Evolutionary conservation across 1,284 basidiomycete species (phyloP), one percentile per base, ranked within the genome.

Genomic region (Cryptococcus depauperatus): DNA sequence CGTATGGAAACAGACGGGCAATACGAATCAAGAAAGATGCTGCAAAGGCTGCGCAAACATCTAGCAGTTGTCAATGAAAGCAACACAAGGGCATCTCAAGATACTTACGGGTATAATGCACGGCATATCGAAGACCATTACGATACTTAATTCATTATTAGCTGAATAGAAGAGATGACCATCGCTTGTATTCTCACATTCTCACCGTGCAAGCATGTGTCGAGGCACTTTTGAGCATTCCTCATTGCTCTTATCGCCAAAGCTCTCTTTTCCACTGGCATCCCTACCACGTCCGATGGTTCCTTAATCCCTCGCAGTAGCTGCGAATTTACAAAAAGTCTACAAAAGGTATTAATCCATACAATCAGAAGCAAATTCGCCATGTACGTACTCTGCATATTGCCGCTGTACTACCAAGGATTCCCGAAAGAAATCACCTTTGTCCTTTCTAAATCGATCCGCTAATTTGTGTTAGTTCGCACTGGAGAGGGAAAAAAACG

Each of bases 1-100:
- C 85, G 41, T 82, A 78, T 1, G 90, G 90, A 74, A 93, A 91
- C 25, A 93, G 74, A 11, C 89, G 79, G 33, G 81, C 80, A 34
- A 93, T 75, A 37, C 91, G 83, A 47, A 95, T 76, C 47, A 93
- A 73, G 68, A 93, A 85, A 4, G 87, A 86, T 13, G 87, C 89
- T 18, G 85, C 80, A 69, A 95, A 95, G 0, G 89, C 91, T 2
- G 90, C 90, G 30, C 87, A 88, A 37, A 85, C 86, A 64, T 93
- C 87, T 7, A n/a, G 7, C 16, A 18, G n/a, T 22, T n/a, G n/a
- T n/a, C n/a, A n/a, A n/a, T n/a, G n/a, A n/a, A n/a, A n/a, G n/a
- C n/a, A n/a, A n/a, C n/a, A n/a, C n/a, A n/a, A n/a, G n/a, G n/a
- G n/a, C n/a, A n/a, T n/a, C n/a, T n/a, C n/a, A n/a, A 38, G 30